Evolutionary conservation across 345 rosid species (phyloP), one percentile per base, ranked within the genome.

Genomic region (Psidium guajava): DNA sequence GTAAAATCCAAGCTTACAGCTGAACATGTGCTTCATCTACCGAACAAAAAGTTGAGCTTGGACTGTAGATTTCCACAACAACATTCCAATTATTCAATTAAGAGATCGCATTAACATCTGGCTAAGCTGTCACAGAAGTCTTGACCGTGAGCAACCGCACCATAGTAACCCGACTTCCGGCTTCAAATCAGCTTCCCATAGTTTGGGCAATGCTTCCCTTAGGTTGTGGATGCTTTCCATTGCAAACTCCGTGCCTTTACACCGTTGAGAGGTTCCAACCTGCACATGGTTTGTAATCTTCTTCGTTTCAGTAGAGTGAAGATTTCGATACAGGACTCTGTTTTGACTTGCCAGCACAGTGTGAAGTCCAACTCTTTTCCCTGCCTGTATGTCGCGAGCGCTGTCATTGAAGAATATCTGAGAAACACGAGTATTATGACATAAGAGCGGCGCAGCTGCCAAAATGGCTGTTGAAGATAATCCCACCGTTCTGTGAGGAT

Each of bases 371-470:
- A 91, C 84, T 52, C 87, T 86, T 94, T 94, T 94, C 28, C 91
- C 98, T 7, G 96, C 85, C 84, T 92, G 92, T 54, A 95, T 91
- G 92, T 96, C 92, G 28, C 98, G 91, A 75, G 87, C 44, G 88
- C 98, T 96, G 58, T 96, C 99, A 55, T 95, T 98, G 24, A 96
- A 95, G 90, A 96, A 95, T 81, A 94, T 56, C 99, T 94, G 94
- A 82, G 85, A 75, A 82, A 81, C 28, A 8, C 14, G 69, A 64
- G 53, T 40, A 54, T 25, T 47, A 55, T 25, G 28, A 44, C 28
- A 22, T 21, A 15, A 57, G 16, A 44, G 75, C 24, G 5, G 73
- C 47, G n/a, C 47, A 47, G 53, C 74, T 2, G 21, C 64, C 6
- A 44, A 18, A 54, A 15, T 36, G 20, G 20, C 53, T 25, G 21